Base-by-base conservation (phyloP, 306 rosid genomes). In the Dicorynia guianensis region DNA sequence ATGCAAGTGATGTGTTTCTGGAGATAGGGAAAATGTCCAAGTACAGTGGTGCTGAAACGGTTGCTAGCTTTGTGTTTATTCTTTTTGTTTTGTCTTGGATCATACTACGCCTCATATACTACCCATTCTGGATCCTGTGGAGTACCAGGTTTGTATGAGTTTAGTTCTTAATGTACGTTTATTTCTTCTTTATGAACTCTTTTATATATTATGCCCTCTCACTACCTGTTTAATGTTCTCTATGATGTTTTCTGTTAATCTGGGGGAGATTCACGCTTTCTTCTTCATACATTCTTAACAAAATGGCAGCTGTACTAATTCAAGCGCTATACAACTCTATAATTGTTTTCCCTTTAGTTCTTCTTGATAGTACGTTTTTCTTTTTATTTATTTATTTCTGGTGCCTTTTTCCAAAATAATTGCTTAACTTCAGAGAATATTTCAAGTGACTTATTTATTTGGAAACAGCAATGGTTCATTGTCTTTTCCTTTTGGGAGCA, bases 11-110 rank as follows among this genome's bases (percentile, higher is more conserved):
- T 77, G 97, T 96, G 78, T 92, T 96, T 85, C 89, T 96, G 70
- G 98, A 93, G 85, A 80, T 96, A 18, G 99, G 99, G 76, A 93
- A 96, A 89, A 93, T 96, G 99, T 96, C 98, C 76, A 96, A 96
- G 79, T 96, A 96, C 85, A 65, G 96, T 49, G 93, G 98, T 48
- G 91, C 90, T 33, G 99, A 96, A 85, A 46, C 74, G 63, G 40
- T 80, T 74, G 99, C 99, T 73, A 96, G 99, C 84, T 11, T 78
- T 85, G 81, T 98, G 6, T 96, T 96, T 89, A 43, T 93, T 84
- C 69, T 96, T n/a, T 96, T 96, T 69, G 98, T 93, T 48, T 67
- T 90, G 78, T 88, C 96, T 57, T 96, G 99, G 99, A 25, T 96
- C 85, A 7, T 96, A 80, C 81, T 93, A 82, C 99, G 99, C 78